Percentiles rank a stretch among this genome's conserved stretches.
Conservation (phyloP, 805 yeast genomes). For the Ascoidea tarda region DNA sequence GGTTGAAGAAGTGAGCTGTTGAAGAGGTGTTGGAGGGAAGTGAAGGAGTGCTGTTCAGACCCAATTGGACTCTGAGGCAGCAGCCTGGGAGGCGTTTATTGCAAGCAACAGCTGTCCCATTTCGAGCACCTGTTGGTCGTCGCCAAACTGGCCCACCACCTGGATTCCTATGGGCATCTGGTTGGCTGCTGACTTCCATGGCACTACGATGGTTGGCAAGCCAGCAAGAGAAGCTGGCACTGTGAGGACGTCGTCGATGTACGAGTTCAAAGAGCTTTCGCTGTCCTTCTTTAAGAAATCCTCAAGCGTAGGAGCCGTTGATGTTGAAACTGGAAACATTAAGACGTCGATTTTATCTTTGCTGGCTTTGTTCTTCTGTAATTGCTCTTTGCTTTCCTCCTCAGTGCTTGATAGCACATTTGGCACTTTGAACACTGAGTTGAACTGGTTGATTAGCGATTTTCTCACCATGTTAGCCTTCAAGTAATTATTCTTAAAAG, state of each 20-base stretch:
- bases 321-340: slow-evolving; percentile 58
- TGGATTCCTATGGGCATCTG: slow-evolving; percentile 54
- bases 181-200: slow-evolving; percentile 24
- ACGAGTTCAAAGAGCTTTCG: slow-evolving; percentile 41
- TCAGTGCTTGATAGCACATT: slow-evolving; percentile 23
- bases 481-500: slow-evolving; percentile 56
- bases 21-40: too few species aligned
- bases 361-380: slow-evolving; percentile 7
- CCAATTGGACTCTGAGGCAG: too few species aligned
- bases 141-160: slow-evolving; percentile 74
- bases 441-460: slow-evolving; percentile 48
- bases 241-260: slow-evolving; percentile 72
- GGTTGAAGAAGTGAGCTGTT: too few species aligned
- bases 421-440: slow-evolving; percentile 38
- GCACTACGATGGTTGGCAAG: slow-evolving; percentile 71
- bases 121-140: slow-evolving; percentile 49
- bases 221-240: slow-evolving; percentile 91
- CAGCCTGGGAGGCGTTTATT: too few species aligned
- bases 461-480: slow-evolving; percentile 62
- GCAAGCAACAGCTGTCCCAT: neutral
- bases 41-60: too few species aligned
- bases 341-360: slow-evolving; percentile 47
- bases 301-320: slow-evolving; percentile 36
- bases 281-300: slow-evolving; percentile 24
- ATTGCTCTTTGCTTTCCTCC: slow-evolving; percentile 4